Percentiles rank a stretch among this genome's conserved stretches.
These are phyloP conservation scores for Kwoniella bestiolae DNA, from an alignment of 768 basidiomycete species.

Conservation along the genomic window DNA sequence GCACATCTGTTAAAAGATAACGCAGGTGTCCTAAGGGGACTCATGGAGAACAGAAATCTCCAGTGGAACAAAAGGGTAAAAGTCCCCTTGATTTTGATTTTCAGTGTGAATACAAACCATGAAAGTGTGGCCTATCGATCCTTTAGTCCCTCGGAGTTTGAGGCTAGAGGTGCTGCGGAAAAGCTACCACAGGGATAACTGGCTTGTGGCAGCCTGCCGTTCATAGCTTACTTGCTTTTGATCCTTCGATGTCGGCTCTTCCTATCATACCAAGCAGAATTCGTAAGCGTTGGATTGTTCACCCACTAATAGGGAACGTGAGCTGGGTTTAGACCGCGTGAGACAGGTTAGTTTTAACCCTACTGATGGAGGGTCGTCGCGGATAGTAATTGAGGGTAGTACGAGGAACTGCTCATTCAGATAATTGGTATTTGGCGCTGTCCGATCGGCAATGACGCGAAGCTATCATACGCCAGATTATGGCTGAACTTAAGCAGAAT, in stretches of 20 bases:
- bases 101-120: conserved; percentile 79
- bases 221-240: conserved; percentile 82
- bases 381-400: conserved; percentile 78
- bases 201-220: conserved; percentile 79
- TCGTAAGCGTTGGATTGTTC: conserved; percentile 79
- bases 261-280: conserved; percentile 81
- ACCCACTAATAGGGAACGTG: conserved; percentile 76
- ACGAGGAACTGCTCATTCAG: conserved; percentile 80
- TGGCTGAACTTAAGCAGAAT: conserved; percentile 83
- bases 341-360: conserved; percentile 82
- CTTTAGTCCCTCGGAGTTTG: conserved; percentile 78
- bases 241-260: conserved; percentile 80
- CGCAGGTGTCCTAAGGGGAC: conserved; percentile 79
- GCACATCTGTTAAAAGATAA: conserved; percentile 80
- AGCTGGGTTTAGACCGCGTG: conserved; percentile 63
- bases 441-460: conserved; percentile 65
- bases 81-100: conserved; percentile 80
- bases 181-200: conserved; percentile 79
- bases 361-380: conserved; percentile 75
- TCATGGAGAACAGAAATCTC: conserved; percentile 80
- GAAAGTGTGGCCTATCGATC: conserved; percentile 83
- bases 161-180: conserved; percentile 80
- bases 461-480: conserved; percentile 82
- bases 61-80: conserved; percentile 79
- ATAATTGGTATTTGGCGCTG: conserved; percentile 78